phyloP scores from a whole-genome alignment of 176 grass and related monocot genomes.

The Carex cristatella region DNA sequence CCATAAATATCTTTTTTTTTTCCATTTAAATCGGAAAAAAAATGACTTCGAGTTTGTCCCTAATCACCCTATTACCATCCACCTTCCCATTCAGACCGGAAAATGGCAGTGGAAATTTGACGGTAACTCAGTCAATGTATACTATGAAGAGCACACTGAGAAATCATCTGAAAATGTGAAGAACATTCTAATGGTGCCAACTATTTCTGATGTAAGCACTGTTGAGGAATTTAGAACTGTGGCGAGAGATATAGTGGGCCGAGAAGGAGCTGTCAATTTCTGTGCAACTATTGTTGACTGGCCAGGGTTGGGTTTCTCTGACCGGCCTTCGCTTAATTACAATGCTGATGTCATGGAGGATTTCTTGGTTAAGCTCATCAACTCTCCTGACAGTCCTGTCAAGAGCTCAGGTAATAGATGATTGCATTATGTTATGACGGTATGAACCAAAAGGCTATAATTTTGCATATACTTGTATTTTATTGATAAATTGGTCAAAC shows the following conservation, averaged over 20 bases:
- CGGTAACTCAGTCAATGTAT: slow-evolving; percentile 48
- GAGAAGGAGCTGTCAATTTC: slow-evolving; percentile 57
- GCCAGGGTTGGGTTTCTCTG: slow-evolving; percentile 93
- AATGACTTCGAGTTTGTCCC: background rate
- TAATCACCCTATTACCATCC: background rate
- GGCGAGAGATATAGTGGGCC: slow-evolving; percentile 62
- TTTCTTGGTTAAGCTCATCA: slow-evolving; percentile 75
- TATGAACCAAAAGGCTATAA: background rate
- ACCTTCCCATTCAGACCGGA: slow-evolving; percentile 53
- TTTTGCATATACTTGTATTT: background rate
- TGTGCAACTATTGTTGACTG: slow-evolving; percentile 91
- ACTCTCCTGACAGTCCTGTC: slow-evolving; percentile 67
- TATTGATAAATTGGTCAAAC: background rate
- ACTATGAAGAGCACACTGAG: slow-evolving; percentile 66
- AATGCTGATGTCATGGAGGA: slow-evolving; percentile 85
- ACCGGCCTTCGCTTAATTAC: slow-evolving; percentile 83
- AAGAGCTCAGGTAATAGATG: slow-evolving; percentile 55
- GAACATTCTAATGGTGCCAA: slow-evolving; percentile 89
- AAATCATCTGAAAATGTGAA: slow-evolving; percentile 46
- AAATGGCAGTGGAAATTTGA: slow-evolving; percentile 90
- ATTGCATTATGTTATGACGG: background rate
- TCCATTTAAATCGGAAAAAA: background rate
- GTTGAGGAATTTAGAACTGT: slow-evolving; percentile 83
- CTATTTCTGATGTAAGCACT: slow-evolving; percentile 94
- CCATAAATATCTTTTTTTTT: background rate